A percentile compares a stretch with the other conserved stretches of the same genome.
Evolutionary conservation across 129 eudicot species (phyloP).

Genomic region (Chrysanthemum lavandulifolium): DNA sequence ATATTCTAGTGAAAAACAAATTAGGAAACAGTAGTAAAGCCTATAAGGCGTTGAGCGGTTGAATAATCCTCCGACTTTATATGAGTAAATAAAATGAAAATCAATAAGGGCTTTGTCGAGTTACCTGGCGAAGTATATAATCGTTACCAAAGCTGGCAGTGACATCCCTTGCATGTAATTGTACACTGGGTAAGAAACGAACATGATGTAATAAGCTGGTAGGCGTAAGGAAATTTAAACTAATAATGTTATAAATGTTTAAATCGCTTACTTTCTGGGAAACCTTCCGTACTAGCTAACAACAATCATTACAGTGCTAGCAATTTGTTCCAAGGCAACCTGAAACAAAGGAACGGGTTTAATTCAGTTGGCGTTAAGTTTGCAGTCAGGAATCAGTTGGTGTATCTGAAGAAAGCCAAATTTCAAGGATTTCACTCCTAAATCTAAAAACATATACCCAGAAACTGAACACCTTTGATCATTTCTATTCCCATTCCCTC

Average conservation of each 20-base stretch:
- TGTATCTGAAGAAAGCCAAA: no score
- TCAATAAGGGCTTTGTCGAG: neutral
- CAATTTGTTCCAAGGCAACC: conserved; percentile 89
- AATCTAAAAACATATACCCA: no score
- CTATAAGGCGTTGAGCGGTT: no score
- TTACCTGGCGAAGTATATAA: conserved; percentile 77
- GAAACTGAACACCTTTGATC: no score
- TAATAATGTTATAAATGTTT: neutral
- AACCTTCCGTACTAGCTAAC: conserved; percentile 80
- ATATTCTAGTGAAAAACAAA: no score
- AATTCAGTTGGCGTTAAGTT: neutral
- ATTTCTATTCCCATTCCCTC: no score
- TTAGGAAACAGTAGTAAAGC: no score
- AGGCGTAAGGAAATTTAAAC: neutral
- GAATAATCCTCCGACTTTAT: no score
- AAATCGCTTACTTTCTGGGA: conserved; percentile 51
- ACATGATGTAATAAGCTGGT: neutral
- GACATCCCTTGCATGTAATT: conserved; percentile 73
- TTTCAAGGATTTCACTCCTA: no score
- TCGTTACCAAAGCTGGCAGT: conserved; percentile 86
- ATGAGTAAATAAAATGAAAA: neutral
- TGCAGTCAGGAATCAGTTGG: neutral
- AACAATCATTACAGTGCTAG: conserved; percentile 87
- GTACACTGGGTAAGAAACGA: conserved; percentile 49
- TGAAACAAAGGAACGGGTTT: conserved; percentile 19